Conservation (phyloP, 2,329 filamentous ascomycete species). For the Cercospora janseana region DNA sequence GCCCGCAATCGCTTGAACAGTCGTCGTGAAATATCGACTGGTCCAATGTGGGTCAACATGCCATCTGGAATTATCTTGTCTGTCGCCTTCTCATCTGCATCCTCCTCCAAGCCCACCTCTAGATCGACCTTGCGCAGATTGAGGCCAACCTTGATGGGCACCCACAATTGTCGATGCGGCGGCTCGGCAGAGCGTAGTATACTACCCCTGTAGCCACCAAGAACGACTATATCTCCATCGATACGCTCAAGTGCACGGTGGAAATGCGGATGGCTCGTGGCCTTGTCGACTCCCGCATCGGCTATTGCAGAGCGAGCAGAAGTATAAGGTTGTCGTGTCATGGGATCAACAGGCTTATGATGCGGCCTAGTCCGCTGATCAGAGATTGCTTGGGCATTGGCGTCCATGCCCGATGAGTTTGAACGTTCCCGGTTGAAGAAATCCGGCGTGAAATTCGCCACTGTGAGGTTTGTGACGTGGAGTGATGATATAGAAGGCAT, state of each 20-base stretch:
- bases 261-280: conserved; percentile 50
- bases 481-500: conserved; percentile 52
- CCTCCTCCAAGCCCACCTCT: conserved; percentile 72
- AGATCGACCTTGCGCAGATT: conserved; percentile 90
- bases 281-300: conserved; percentile 24
- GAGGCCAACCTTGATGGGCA: conserved; percentile 86
- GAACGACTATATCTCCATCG: conserved; percentile 79
- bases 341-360: conserved; percentile 29
- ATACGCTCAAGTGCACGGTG: conserved; percentile 62
- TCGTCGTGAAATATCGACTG: conserved; percentile 81
- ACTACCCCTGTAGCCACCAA: conserved; percentile 89
- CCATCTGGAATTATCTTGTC: conserved; percentile 80
- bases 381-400: background rate
- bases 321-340: conserved; percentile 29
- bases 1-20: conserved; percentile 75
- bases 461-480: conserved; percentile 28
- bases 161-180: conserved; percentile 86
- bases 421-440: conserved; percentile 34
- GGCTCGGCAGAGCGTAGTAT: conserved; percentile 80
- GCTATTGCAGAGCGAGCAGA: conserved; percentile 27
- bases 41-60: conserved; percentile 88
- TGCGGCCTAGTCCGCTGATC: conserved; percentile 8
- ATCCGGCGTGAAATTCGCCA: conserved; percentile 33
- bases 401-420: conserved; percentile 22
- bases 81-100: conserved; percentile 81